A percentile compares a stretch with the other conserved stretches of the same genome.
Evolutionary conservation across 371 early-diverging fungal species (phyloP).

Genomic region (Mortierella sp.): DNA sequence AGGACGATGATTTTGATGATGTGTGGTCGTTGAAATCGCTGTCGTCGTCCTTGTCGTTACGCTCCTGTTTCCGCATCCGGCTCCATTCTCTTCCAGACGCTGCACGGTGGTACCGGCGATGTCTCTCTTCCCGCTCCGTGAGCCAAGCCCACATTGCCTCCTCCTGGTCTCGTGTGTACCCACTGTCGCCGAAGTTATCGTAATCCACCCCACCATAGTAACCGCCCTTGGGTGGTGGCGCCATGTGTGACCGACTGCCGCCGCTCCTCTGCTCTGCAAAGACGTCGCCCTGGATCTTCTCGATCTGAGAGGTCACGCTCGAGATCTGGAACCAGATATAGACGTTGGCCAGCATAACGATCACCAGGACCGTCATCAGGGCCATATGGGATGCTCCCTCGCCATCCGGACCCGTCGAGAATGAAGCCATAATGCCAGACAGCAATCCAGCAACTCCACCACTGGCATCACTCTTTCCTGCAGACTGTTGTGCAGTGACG

Average conservation of each 20-base stretch:
- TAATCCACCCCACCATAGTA: constrained; percentile 8
- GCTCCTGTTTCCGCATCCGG: constrained; percentile 6
- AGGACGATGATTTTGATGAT: neutral
- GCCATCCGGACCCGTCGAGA: neutral
- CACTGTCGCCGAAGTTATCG: constrained; percentile 4
- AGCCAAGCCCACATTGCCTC: constrained; percentile 58
- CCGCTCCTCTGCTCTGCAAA: neutral
- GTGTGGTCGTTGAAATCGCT: neutral
- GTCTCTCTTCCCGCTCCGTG: constrained; percentile 42
- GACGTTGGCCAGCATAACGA: constrained; percentile 48
- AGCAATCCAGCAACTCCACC: constrained; percentile 8
- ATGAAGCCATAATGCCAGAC: constrained; percentile 3
- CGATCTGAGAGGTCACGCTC: constrained; percentile 49
- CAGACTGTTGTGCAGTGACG: neutral
- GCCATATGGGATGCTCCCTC: constrained; percentile 30
- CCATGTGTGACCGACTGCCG: constrained; percentile 6
- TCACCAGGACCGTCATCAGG: constrained; percentile 26
- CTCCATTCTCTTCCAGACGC: constrained; percentile 15
- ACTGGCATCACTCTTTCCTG: neutral
- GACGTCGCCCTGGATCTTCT: constrained; percentile 39
- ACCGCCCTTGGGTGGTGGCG: neutral
- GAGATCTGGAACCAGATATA: constrained; percentile 53
- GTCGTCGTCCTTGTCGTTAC: constrained; percentile 14
- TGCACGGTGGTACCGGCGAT: constrained; percentile 31
- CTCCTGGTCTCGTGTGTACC: constrained; percentile 29